Conservation (phyloP, 352 stramenopile species). For the Phytophthora foliorum region DNA sequence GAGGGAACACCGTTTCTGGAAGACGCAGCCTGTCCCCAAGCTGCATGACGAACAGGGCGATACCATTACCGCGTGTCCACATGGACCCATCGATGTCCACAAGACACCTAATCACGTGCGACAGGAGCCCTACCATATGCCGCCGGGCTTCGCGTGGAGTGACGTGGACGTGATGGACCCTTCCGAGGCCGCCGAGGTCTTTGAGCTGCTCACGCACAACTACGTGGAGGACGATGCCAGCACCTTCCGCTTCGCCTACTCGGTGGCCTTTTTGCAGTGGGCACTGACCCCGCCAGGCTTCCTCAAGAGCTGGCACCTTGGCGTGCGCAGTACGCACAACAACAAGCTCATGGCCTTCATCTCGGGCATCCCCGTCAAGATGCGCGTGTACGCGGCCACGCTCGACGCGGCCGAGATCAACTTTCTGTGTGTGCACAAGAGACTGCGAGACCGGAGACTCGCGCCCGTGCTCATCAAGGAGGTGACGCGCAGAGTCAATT, state of each 20-base stretch:
- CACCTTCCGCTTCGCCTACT: constrained; percentile 97
- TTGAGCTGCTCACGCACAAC: constrained; percentile 97
- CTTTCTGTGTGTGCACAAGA: constrained; percentile 99
- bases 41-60: constrained; percentile 16
- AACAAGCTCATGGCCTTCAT: constrained; percentile 98
- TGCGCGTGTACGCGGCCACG: constrained; percentile 65
- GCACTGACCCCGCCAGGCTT: constrained; percentile 96
- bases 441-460: constrained; percentile 95
- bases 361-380: constrained; percentile 93
- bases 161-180: constrained; percentile 91
- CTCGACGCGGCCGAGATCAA: constrained; percentile 97
- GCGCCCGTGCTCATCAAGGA: constrained; percentile 99
- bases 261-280: constrained; percentile 86
- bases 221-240: constrained; percentile 99
- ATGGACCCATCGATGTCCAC: constrained; percentile 93
- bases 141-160: constrained; percentile 95
- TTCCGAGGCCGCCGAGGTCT: constrained; percentile 92
- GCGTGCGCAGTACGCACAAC: constrained; percentile 92
- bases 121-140: constrained; percentile 96
- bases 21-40: constrained; percentile 88
- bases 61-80: constrained; percentile 7
- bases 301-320: constrained; percentile 95
- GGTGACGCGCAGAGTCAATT: constrained; percentile 98
- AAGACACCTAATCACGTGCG: constrained; percentile 94
- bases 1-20: constrained; percentile 92